Conservation (phyloP, 352 stramenopile genomes). For the Pythium aristosporum region DNA sequence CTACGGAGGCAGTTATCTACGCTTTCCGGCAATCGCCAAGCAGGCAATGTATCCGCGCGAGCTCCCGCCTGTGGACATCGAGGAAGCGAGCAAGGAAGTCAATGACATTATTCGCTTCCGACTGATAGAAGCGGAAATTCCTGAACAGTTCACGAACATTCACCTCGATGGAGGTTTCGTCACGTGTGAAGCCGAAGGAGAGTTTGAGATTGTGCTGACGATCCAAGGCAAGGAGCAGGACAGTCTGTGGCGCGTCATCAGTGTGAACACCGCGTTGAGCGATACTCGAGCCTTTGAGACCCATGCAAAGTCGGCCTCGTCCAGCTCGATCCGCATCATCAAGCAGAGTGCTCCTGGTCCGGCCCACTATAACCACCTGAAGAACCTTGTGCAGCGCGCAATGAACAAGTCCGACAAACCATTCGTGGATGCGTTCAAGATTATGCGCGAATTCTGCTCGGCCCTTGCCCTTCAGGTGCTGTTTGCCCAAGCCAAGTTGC, state of each 20-base stretch:
- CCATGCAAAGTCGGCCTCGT: conserved; percentile 57
- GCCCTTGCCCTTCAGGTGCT: conserved; percentile 77
- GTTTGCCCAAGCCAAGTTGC: conserved; percentile 63
- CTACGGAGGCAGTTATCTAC: conserved; percentile 72
- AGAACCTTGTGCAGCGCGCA: conserved; percentile 80
- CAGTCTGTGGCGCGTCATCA: conserved; percentile 78
- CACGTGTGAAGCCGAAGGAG: conserved; percentile 65
- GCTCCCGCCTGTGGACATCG: conserved; percentile 60
- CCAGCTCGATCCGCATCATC: conserved; percentile 72
- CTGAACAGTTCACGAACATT: conserved; percentile 77
- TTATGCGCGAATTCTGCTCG: conserved; percentile 86
- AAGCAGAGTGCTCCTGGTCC: conserved; percentile 69
- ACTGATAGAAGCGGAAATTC: conserved; percentile 79
- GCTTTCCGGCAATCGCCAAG: conserved; percentile 72
- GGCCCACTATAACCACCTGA: conserved; percentile 79
- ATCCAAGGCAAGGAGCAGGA: conserved; percentile 78
- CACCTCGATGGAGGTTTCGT: conserved; percentile 77
- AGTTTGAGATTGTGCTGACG: conserved; percentile 86
- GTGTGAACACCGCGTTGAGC: conserved; percentile 74
- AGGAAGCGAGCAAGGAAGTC: conserved; percentile 54
- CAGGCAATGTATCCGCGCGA: conserved; percentile 70
- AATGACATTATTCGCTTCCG: conserved; percentile 82
- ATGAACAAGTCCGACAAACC: conserved; percentile 84
- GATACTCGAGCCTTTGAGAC: conserved; percentile 53
- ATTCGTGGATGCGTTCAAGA: conserved; percentile 74